These are phyloP conservation scores for Jacaranda mimosifolia DNA, from an alignment of 257 asterid genomes.

Conservation along the genomic window DNA sequence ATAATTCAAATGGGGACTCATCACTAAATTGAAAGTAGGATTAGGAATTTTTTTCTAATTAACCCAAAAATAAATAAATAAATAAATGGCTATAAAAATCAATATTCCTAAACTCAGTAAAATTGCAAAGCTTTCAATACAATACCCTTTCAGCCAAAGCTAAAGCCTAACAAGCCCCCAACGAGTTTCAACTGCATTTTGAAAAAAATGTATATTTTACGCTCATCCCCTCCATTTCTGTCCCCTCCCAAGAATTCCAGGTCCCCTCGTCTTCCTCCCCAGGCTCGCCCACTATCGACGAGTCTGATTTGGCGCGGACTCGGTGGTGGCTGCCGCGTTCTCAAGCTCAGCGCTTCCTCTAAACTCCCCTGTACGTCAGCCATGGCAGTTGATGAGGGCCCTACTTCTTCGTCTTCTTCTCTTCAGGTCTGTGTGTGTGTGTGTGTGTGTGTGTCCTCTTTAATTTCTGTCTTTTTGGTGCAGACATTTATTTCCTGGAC, in stretches of 20 bases:
- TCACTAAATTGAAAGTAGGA: too few species aligned
- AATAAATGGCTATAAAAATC: too few species aligned
- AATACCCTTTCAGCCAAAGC: too few species aligned
- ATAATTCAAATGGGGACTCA: too few species aligned
- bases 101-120: too few species aligned
- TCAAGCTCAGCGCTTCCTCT: conserved; percentile 35
- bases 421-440: too few species aligned
- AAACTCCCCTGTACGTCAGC: conserved; percentile 50
- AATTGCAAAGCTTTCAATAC: too few species aligned
- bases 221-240: conserved; percentile 34
- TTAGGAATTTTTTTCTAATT: too few species aligned
- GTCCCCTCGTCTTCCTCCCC: conserved; percentile 34
- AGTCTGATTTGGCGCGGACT: conserved; percentile 38
- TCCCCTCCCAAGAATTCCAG: conserved; percentile 38
- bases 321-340: conserved; percentile 33
- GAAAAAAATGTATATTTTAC: conserved; percentile 47
- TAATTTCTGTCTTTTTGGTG: neutral
- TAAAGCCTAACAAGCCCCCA: neutral
- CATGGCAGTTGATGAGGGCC: conserved; percentile 59
- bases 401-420: conserved; percentile 46
- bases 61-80: too few species aligned
- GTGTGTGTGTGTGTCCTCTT: too few species aligned
- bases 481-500: neutral
- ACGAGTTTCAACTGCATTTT: conserved; percentile 37
- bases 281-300: conserved; percentile 13